phyloP scores from a whole-genome alignment of 2,329 filamentous ascomycete species.

The Paecilomyces dactylethromorphus region DNA sequence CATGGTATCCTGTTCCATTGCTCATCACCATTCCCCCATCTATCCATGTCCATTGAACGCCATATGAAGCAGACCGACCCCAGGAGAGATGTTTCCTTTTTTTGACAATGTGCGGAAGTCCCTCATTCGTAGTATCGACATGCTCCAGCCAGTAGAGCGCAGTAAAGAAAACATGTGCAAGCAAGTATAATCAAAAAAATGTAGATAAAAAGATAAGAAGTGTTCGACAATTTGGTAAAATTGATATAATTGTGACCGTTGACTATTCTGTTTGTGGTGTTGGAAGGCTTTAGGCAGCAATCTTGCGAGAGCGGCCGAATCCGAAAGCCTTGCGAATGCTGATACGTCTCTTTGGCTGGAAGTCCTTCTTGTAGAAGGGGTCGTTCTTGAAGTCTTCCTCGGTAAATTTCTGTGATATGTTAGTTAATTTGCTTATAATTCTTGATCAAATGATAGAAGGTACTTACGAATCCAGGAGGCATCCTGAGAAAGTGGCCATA shows the following conservation, averaged over 20 bases:
- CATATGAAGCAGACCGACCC: not conserved
- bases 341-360: slow-evolving; percentile 1
- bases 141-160: not conserved
- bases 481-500: slow-evolving; percentile 65
- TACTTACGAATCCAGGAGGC: slow-evolving; percentile 59
- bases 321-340: not conserved
- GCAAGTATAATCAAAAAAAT: not conserved
- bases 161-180: not conserved
- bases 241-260: not conserved
- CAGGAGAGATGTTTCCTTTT: not conserved
- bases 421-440: slow-evolving; percentile 7
- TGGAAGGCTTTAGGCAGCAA: not conserved
- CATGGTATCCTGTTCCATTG: not conserved
- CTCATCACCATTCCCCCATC: not conserved
- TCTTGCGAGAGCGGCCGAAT: not conserved
- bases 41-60: not conserved
- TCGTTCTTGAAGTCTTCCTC: slow-evolving; percentile 35
- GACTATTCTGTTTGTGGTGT: not conserved
- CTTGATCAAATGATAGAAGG: not conserved
- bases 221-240: not conserved
- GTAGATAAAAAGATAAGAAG: not conserved
- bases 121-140: not conserved
- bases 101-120: not conserved
- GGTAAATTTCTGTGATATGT: slow-evolving; percentile 27
- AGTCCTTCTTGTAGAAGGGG: slow-evolving; percentile 23